A percentile compares a stretch with the other conserved stretches of the same genome.
Conservation (phyloP, 805 yeast species). For the Alloascoidea africana region DNA sequence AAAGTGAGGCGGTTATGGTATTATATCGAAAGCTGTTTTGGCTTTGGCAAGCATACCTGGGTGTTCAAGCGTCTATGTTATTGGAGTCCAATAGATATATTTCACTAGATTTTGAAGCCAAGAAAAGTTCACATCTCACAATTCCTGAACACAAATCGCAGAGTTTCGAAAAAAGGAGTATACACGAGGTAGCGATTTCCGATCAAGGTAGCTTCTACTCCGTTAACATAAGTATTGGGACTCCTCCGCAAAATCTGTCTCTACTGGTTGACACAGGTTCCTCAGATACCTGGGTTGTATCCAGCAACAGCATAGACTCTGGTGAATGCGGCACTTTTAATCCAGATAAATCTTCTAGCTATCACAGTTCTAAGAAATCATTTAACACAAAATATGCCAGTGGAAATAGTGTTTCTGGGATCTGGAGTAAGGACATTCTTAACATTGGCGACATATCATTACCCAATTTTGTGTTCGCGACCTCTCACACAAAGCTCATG, state of each 20-base stretch:
- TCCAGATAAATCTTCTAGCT: background rate
- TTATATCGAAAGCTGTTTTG: too few relatives aligned
- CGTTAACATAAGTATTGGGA: background rate
- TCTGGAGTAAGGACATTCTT: background rate
- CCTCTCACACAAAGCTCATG: background rate
- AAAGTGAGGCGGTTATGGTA: too few relatives aligned
- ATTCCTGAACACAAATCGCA: too few relatives aligned
- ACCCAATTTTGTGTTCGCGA: background rate
- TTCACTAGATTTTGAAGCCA: too few relatives aligned
- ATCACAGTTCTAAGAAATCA: background rate
- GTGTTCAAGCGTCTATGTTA: too few relatives aligned
- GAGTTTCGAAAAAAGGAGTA: too few relatives aligned
- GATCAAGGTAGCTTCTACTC: background rate
- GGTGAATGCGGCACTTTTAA: background rate
- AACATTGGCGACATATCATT: background rate
- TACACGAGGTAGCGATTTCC: too few relatives aligned
- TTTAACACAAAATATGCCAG: background rate
- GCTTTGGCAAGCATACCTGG: too few relatives aligned
- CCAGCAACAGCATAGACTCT: background rate
- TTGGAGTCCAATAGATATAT: too few relatives aligned
- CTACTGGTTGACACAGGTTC: conserved; percentile 19
- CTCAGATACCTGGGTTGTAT: conserved; percentile 17
- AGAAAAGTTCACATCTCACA: too few relatives aligned
- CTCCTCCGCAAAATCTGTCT: conserved; percentile 4
- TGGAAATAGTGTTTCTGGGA: background rate